A percentile compares a stretch with the other conserved stretches of the same genome.
Conservation (phyloP, 192 early-diverging fungal species). For the Podila minutissima region DNA sequence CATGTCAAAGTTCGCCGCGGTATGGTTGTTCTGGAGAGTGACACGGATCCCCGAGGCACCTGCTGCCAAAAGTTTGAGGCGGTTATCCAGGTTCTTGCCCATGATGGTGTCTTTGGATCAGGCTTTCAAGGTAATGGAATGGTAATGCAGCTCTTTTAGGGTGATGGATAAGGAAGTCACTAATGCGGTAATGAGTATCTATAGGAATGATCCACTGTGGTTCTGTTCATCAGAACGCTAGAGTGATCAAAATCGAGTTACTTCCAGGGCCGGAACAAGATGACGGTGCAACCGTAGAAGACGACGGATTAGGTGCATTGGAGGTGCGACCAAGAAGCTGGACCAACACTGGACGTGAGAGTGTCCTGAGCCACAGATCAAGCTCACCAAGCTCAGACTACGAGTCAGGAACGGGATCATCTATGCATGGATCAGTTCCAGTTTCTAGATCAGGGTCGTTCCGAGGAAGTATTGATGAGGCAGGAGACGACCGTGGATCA, state of each 20-base stretch:
- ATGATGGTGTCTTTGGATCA: constrained; percentile 52
- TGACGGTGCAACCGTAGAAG: constrained; percentile 6
- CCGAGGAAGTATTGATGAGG: not conserved
- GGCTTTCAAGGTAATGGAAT: constrained; percentile 57
- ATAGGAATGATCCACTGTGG: constrained; percentile 66
- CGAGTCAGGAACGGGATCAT: constrained; percentile 45
- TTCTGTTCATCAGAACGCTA: constrained; percentile 65
- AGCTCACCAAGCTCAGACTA: constrained; percentile 44
- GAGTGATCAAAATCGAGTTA: constrained; percentile 55
- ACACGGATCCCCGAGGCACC: constrained; percentile 54
- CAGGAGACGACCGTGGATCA: not conserved
- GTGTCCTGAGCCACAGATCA: constrained; percentile 5
- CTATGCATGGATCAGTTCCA: constrained; percentile 24
- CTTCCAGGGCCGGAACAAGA: constrained; percentile 16
- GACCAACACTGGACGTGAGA: constrained; percentile 9
- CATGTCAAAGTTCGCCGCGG: constrained; percentile 68
- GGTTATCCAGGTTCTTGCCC: constrained; percentile 69
- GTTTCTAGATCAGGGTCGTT: constrained; percentile 33
- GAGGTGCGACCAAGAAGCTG: constrained; percentile 14
- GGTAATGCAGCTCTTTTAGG: not conserved
- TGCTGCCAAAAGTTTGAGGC: constrained; percentile 67
- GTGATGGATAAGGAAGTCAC: not conserved
- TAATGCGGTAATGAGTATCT: no score
- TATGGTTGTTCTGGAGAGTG: constrained; percentile 51
- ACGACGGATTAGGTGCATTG: not conserved